Conservation (phyloP, 2,329 filamentous ascomycete species). For the Pseudocercospora macadamiae region DNA sequence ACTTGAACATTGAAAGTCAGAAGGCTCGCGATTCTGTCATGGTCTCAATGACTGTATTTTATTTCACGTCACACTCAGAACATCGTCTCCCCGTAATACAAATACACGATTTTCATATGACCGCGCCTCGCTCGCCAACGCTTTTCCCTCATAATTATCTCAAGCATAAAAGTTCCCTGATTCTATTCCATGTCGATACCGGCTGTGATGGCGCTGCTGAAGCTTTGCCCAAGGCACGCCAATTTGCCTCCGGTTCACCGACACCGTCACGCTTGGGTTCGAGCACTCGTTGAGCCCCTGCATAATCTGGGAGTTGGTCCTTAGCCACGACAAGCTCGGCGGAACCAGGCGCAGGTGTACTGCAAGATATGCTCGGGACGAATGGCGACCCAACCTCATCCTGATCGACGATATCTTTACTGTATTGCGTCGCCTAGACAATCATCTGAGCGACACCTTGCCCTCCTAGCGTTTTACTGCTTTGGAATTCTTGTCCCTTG, state of each 20-base stretch:
- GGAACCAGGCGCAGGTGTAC: too few species aligned
- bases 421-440: constrained; percentile 57
- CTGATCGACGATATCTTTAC: too few species aligned
- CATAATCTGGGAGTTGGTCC: too few species aligned
- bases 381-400: too few species aligned
- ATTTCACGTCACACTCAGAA: constrained; percentile 1
- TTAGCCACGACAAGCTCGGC: too few species aligned
- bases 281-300: too few species aligned
- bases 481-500: constrained; percentile 83
- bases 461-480: constrained; percentile 94
- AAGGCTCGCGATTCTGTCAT: not conserved
- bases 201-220: not conserved
- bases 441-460: constrained; percentile 97
- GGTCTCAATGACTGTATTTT: not conserved
- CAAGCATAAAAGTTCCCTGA: not conserved
- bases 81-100: constrained; percentile 4
- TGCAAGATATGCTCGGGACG: too few species aligned
- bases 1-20: too few species aligned
- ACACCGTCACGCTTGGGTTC: too few species aligned
- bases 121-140: not conserved
- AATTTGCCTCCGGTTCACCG: too few species aligned
- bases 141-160: not conserved
- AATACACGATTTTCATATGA: not conserved
- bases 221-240: too few species aligned
- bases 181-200: not conserved